Percentiles rank a stretch among this genome's conserved stretches.
Conservation (phyloP, 352 stramenopile genomes). For the Phytophthora europaea region DNA sequence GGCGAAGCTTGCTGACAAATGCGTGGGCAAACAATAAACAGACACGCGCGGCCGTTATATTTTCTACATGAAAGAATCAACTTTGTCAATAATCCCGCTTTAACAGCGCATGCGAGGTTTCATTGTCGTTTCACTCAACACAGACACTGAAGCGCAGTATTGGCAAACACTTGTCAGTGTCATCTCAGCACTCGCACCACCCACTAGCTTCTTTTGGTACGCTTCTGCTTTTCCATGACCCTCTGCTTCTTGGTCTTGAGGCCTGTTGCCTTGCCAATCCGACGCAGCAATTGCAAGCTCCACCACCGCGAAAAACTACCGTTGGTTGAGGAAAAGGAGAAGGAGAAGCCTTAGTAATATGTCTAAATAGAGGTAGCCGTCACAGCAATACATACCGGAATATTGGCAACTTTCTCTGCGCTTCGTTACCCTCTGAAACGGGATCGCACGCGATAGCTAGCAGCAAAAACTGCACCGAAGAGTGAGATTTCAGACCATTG, state of each 20-base stretch:
- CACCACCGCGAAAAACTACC: slow-evolving; percentile 83
- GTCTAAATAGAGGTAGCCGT: neutral
- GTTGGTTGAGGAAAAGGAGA: neutral
- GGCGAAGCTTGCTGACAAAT: neutral
- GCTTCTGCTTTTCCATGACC: slow-evolving; percentile 42
- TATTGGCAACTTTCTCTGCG: slow-evolving; percentile 69
- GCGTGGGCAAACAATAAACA: slow-evolving; percentile 12
- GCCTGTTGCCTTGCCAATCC: slow-evolving; percentile 81
- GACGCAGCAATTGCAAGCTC: slow-evolving; percentile 84
- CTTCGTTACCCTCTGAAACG: slow-evolving; percentile 58
- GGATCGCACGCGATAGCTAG: slow-evolving; percentile 85
- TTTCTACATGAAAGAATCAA: slow-evolving; percentile 21
- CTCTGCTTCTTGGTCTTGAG: slow-evolving; percentile 81
- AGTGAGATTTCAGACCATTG: neutral
- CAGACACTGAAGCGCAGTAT: slow-evolving; percentile 1
- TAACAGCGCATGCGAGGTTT: slow-evolving; percentile 23
- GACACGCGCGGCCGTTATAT: slow-evolving; percentile 28
- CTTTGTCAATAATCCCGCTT: neutral
- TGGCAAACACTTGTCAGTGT: neutral
- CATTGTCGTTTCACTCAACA: slow-evolving; percentile 35
- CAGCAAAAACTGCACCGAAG: slow-evolving; percentile 72
- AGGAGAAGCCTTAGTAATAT: neutral
- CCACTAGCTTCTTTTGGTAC: slow-evolving; percentile 28
- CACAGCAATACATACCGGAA: slow-evolving; percentile 60
- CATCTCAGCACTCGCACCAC: slow-evolving; percentile 2